Evolutionary conservation across 1,284 basidiomycete genomes (phyloP).

Genomic region (Macrocystidia cucumis): DNA sequence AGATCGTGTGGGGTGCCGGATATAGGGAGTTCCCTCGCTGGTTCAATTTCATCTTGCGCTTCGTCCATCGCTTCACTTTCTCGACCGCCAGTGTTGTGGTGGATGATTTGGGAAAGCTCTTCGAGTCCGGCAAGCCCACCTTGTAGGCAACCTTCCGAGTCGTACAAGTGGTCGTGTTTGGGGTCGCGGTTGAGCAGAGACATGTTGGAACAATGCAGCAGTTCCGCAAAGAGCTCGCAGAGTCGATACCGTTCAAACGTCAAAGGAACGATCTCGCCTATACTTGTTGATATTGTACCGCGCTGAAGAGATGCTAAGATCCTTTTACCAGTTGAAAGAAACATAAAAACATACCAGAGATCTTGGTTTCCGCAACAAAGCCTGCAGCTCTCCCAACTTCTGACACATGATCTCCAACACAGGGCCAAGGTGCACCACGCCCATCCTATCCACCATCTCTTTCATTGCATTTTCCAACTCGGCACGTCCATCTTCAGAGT

Average conservation of each 20-base stretch:
- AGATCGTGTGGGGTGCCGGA: conserved; percentile 47
- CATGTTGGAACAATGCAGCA: conserved; percentile 98
- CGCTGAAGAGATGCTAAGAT: conserved; percentile 42
- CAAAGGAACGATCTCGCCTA: conserved; percentile 69
- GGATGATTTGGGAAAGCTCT: conserved; percentile 75
- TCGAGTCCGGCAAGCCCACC: conserved; percentile 79
- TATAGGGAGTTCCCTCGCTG: conserved; percentile 69
- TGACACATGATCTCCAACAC: conserved; percentile 77
- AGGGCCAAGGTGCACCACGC: conserved; percentile 89
- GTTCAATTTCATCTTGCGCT: conserved; percentile 53
- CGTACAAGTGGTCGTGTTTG: conserved; percentile 69
- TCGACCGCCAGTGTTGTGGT: conserved; percentile 41
- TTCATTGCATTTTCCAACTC: conserved; percentile 76
- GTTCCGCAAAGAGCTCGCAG: conserved; percentile 94
- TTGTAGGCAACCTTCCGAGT: conserved; percentile 70
- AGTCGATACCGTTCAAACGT: conserved; percentile 97
- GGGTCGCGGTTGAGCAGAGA: conserved; percentile 81
- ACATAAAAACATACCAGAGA: conserved; percentile 52
- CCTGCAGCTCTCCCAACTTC: conserved; percentile 65
- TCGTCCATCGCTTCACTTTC: conserved; percentile 53
- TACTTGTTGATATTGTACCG: conserved; percentile 63
- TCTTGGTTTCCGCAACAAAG: conserved; percentile 65
- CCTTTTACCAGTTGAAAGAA: conserved; percentile 5
- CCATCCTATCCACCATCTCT: conserved; percentile 86
- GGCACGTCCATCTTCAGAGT: conserved; percentile 57